A percentile compares a stretch with the other conserved stretches of the same genome.
Evolutionary conservation across 768 basidiomycete genomes (phyloP).

Genomic region (Tephrocybe sp.): DNA sequence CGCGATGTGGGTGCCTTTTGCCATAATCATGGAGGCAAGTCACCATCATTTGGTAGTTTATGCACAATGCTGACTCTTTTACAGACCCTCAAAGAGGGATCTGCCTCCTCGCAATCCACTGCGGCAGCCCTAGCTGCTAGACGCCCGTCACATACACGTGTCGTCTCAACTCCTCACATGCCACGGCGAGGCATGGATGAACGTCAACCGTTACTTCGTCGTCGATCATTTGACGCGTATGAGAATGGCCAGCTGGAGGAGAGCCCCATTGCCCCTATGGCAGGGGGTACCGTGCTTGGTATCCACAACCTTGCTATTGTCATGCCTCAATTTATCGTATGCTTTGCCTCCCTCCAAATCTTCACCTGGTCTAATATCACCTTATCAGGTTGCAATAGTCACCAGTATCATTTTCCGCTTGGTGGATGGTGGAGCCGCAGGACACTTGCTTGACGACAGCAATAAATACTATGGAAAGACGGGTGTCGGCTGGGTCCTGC

Average conservation of each 20-base stretch:
- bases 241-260: slow-evolving; percentile 37
- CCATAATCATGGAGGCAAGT: slow-evolving; percentile 93
- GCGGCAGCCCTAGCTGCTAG: slow-evolving; percentile 21
- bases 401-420: slow-evolving; percentile 82
- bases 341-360: slow-evolving; percentile 27
- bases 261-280: slow-evolving; percentile 45
- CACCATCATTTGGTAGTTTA: neutral
- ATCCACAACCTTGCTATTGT: slow-evolving; percentile 96
- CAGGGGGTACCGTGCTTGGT: slow-evolving; percentile 89
- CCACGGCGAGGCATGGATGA: slow-evolving; percentile 37
- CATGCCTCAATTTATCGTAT: slow-evolving; percentile 88
- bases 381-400: slow-evolving; percentile 71
- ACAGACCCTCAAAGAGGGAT: slow-evolving; percentile 74
- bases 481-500: slow-evolving; percentile 91
- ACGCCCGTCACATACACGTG: slow-evolving; percentile 51
- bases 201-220: slow-evolving; percentile 58
- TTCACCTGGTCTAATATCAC: slow-evolving; percentile 13
- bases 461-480: slow-evolving; percentile 75
- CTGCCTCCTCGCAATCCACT: slow-evolving; percentile 33
- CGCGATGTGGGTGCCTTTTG: slow-evolving; percentile 97
- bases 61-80: slow-evolving; percentile 1
- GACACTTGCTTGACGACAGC: slow-evolving; percentile 34
- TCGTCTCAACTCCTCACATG: slow-evolving; percentile 46
- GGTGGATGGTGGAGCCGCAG: slow-evolving; percentile 56
- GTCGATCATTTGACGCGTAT: slow-evolving; percentile 53